Percentiles rank a stretch among this genome's conserved stretches.
phyloP scores from a whole-genome alignment of 2,329 filamentous ascomycete species.

The Paraconiothyrium brasiliense region DNA sequence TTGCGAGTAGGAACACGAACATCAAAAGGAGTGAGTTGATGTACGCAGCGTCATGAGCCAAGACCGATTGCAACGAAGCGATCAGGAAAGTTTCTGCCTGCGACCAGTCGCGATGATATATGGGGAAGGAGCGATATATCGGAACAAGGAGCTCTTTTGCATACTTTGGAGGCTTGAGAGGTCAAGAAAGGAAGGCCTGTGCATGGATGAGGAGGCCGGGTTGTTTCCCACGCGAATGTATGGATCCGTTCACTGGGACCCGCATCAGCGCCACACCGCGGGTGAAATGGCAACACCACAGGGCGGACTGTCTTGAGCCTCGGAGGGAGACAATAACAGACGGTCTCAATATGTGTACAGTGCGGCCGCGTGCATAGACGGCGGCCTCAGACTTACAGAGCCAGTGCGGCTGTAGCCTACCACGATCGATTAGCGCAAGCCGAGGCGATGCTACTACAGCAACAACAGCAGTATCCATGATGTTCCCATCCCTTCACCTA shows the following conservation, averaged over 20 bases:
- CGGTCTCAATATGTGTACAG: slow-evolving; percentile 3
- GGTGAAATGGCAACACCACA: slow-evolving; percentile 5
- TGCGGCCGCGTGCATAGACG: slow-evolving; percentile 4
- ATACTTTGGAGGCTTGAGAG: slow-evolving; percentile 1
- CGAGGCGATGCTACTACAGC: slow-evolving; percentile 2
- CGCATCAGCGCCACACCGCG: slow-evolving; percentile 9
- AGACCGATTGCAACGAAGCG: background rate
- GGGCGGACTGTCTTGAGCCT: slow-evolving; percentile 14
- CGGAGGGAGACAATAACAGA: slow-evolving; percentile 5
- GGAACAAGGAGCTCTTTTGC: background rate
- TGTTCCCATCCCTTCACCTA: background rate
- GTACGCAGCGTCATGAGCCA: slow-evolving; percentile 5
- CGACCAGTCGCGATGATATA: slow-evolving; percentile 12
- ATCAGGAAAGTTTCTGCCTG: background rate
- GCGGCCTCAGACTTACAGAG: slow-evolving; percentile 11
- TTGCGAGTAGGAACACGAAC: background rate
- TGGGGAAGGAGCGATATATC: background rate
- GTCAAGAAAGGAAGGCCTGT: slow-evolving; percentile 12
- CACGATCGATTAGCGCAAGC: slow-evolving; percentile 5
- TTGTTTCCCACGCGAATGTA: slow-evolving; percentile 10
- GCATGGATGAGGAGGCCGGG: slow-evolving; percentile 11
- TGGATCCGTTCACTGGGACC: slow-evolving; percentile 4
- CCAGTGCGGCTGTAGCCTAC: slow-evolving; percentile 12
- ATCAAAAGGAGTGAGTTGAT: slow-evolving; percentile 2
- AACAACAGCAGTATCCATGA: background rate